Percentiles rank a stretch among this genome's conserved stretches.
Evolutionary conservation across 139 green algal genomes (phyloP).

Genomic region (Closterium sp.): DNA sequence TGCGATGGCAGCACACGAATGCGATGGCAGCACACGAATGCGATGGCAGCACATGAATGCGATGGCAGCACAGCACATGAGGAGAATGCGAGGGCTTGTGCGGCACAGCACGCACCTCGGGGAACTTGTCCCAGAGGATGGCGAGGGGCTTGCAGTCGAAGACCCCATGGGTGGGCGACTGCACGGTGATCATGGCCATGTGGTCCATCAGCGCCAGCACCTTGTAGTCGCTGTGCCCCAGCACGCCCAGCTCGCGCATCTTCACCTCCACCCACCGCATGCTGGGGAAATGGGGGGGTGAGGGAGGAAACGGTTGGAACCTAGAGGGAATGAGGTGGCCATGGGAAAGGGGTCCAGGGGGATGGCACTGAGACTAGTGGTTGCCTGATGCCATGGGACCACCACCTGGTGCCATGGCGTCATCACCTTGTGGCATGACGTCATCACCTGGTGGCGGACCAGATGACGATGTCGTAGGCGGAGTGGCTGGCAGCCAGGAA

Average conservation of each 20-base stretch:
- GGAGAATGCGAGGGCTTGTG: too few relatives aligned
- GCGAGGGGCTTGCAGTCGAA: constrained; percentile 95
- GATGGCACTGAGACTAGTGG: background rate
- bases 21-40: too few relatives aligned
- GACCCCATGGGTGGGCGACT: constrained; percentile 61
- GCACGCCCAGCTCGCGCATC: constrained; percentile 88
- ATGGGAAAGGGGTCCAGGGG: background rate
- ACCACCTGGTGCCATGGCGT: background rate
- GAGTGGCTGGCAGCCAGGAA: constrained; percentile 79
- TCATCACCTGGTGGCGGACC: constrained; percentile 61
- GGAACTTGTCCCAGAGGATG: constrained; percentile 76
- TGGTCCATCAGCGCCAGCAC: constrained; percentile 81
- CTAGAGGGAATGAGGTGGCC: too few relatives aligned
- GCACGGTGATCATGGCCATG: constrained; percentile 83
- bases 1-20: too few relatives aligned
- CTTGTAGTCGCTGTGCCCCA: constrained; percentile 76
- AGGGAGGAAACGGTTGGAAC: too few relatives aligned
- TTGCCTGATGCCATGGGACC: background rate
- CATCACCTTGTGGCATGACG: constrained; percentile 6
- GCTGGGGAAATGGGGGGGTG: constrained; percentile 1
- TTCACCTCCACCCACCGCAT: constrained; percentile 94
- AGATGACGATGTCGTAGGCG: constrained; percentile 89
- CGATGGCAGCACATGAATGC: too few relatives aligned
- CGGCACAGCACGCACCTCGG: too few relatives aligned
- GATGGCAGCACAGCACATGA: too few relatives aligned